These are phyloP conservation scores for Cryptomeria japonica DNA, from an alignment of 75 land plant genomes.

Conservation along the genomic window DNA sequence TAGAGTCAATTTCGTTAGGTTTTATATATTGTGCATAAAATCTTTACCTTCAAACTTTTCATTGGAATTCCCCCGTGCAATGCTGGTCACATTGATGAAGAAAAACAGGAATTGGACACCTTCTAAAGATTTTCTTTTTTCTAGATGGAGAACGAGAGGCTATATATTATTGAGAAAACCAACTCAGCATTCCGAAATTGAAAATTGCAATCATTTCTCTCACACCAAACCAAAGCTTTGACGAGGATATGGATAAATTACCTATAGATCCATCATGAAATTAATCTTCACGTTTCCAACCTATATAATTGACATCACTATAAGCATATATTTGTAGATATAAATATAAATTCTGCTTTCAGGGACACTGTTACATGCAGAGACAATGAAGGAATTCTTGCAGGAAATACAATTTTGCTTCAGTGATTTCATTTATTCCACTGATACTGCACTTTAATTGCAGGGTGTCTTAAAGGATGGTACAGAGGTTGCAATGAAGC, in stretches of 20 bases:
- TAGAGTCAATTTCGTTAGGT: neutral
- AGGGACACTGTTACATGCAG: neutral
- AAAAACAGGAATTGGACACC: neutral
- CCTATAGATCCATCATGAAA: neutral
- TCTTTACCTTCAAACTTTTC: neutral
- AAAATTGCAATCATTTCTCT: neutral
- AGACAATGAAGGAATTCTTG: neutral
- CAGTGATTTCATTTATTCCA: neutral
- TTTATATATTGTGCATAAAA: neutral
- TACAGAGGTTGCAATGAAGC: constrained; percentile 43
- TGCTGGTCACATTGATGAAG: neutral
- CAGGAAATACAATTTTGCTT: neutral
- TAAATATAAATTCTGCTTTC: neutral
- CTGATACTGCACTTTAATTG: neutral
- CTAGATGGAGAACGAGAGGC: neutral
- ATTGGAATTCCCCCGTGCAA: neutral
- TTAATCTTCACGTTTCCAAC: neutral
- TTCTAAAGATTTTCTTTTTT: neutral
- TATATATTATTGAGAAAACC: neutral
- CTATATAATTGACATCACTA: neutral
- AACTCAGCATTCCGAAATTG: neutral
- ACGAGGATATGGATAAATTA: neutral
- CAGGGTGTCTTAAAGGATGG: constrained; percentile 48
- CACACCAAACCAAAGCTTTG: neutral
- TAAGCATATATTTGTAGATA: neutral